Evolutionary conservation across 805 yeast species (phyloP), one percentile per base, ranked within the genome.

Genomic region (Komagataella ulmi): DNA sequence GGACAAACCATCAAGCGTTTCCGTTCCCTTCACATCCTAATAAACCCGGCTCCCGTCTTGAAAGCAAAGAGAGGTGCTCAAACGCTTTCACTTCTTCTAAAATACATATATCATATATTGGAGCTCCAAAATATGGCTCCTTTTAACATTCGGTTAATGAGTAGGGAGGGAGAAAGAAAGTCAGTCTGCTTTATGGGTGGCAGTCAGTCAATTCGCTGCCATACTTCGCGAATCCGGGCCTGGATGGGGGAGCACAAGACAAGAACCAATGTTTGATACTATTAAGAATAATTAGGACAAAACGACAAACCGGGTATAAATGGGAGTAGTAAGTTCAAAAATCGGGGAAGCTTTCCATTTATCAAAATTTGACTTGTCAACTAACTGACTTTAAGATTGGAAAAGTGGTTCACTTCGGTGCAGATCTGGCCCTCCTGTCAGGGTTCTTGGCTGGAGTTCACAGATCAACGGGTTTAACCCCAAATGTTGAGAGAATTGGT

Each of bases 361-460:
- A 30, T 18, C 18, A 30, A 8, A 21, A 21, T 44, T 21, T 43
- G 45, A 43, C 45, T 10, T 17, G 12, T 17, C 24, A 10, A n/a
- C 17, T n/a, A 17, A 43, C 44, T 40, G 46, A 14, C 24, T n/a
- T 24, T 17, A 46, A 71, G 75, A 14, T 77, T 46, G 79, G 82
- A 3, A 85, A 76, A 72, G 61, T 75, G 3, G 56, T 78, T 48
- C 91, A 85, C 62, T 53, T 73, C 46, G 70, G 82, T 3, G 63
- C 77, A 18, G 93, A 85, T 60, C 66, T 83, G 45, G 74, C 78
- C 1, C 64, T 85, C 17, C 65, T 83, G 5, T 81, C 91, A 1
- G 81, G 88, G 1, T 74, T 82, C 50, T 67, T 84, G 14, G 86
- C 89, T 1, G 90, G 90, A 1, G 76, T 85, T 47, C 83, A 80